Evolutionary conservation across 129 eudicot species (phyloP), one percentile per base, ranked within the genome.

Genomic region (Erigeron canadensis): DNA sequence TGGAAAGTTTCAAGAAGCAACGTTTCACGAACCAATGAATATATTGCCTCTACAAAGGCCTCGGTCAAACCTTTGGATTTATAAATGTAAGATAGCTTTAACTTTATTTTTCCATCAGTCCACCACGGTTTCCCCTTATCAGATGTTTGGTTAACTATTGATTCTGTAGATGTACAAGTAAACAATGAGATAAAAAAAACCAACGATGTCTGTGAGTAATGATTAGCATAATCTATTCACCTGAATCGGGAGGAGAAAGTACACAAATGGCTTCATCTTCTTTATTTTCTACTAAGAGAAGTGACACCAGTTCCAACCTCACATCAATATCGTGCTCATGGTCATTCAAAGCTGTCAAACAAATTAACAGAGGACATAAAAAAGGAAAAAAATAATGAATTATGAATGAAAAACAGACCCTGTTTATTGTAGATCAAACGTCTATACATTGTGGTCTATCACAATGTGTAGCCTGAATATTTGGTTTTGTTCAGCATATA

Each of bases 191-290:
- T 60, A 48, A 54, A 10, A 60, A 58, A 7, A 54, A 43, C 21
- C 59, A 15, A 45, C 17, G 4, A 38, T 19, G 56, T 56, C 48
- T 56, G 15, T 56, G 56, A 77, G 70, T 40, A 28, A 12, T 37
- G 5, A 62, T 8, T 70, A 18, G 50, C 65, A 65, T 53, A 67
- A 42, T 63, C 55, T 57, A 46, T n/a, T 41, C 53, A 77, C 98
- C 96, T 81, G 82, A 63, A 75, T 83, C 81, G n/a, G 93, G 84
- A 46, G 93, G 84, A 76, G 95, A 82, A 74, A 94, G 98, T 48
- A 94, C 82, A 74, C 84, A 79, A 51, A 94, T 77, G 42, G 95
- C 95, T 77, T 94, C 96, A 72, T 85, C 89, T 70, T 77, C 87
- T 81, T 83, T 87, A 62, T 75, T 43, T 71, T 87, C 92, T 75